Evolutionary conservation across 2,329 filamentous ascomycete species (phyloP), one percentile per base, ranked within the genome.

Genomic region (Calonectria montana): DNA sequence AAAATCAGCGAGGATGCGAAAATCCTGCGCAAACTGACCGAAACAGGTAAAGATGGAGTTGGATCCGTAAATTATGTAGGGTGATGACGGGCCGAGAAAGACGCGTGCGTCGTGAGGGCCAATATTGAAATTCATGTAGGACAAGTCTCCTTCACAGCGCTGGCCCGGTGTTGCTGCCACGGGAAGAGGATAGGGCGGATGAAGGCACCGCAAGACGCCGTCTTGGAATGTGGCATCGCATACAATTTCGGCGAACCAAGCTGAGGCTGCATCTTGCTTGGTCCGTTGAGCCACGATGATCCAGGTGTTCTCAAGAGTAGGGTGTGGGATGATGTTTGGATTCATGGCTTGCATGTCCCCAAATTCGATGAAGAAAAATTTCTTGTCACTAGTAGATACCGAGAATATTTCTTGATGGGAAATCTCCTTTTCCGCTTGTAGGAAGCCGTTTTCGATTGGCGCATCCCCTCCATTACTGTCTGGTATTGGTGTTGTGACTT

Each of bases 51-150:
- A 83, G 0, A 75, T 70, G 0, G 89, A 90, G 73, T 90, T 90
- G 10, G 88, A 90, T 2, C 90, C 90, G 68, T 87, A 92, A 5
- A 89, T 80, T 1, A 86, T 82, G 67, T 87, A 89, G 0, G 89
- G 88, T 1, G 75, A 80, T 0, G 84, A 78, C 0, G 89, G 90
- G 0, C 88, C 89, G 69, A 87, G 87, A 75, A 91, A 90, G 12
- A 90, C 86, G 6, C 90, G 85, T 1, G 89, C 89, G 75, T 92
- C 90, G 74, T 90, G 89, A 0, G 90, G 89, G 0, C 90, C 90
- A 21, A 86, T 77, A 71, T 85, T 88, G 67, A 86, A 74, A 37
- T 77, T 80, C 55, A 89, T 82, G 68, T 82, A 83, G 1, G 78
- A 80, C 7, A 88, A 71, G 2, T 88, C 82, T 2, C 84, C 86